phyloP scores from a whole-genome alignment of 1,139 yeast genomes.

The Debaryomycetaceae sp. region DNA sequence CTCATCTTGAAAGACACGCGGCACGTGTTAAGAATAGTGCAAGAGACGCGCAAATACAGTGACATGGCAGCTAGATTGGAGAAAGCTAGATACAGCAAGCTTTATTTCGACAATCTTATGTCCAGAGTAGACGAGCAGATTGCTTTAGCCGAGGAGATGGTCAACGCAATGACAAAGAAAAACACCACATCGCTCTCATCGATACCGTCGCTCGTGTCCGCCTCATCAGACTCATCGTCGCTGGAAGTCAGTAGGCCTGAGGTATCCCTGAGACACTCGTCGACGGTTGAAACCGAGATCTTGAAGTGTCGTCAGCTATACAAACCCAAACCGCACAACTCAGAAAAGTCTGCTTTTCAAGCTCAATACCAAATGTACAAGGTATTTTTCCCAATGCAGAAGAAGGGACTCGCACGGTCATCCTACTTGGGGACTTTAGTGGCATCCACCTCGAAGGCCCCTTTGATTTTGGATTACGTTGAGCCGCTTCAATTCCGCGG shows the following conservation, averaged over 20 bases:
- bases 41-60: conserved; percentile 14
- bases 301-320: conserved; percentile 20
- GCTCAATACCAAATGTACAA: conserved; percentile 10
- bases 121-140: conserved; percentile 26
- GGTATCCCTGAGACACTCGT: no score
- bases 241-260: no score
- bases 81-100: conserved; percentile 16
- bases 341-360: conserved; percentile 1
- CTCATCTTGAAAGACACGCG: conserved; percentile 33
- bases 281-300: conserved; percentile 14
- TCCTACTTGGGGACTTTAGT: conserved; percentile 16
- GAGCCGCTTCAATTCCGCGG: conserved; percentile 7
- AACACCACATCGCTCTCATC: no score
- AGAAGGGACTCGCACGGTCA: conserved; percentile 13
- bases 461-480: conserved; percentile 17
- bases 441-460: conserved; percentile 24
- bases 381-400: conserved; percentile 13
- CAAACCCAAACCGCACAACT: conserved; percentile 10
- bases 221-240: no score
- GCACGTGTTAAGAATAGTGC: conserved; percentile 28
- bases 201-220: no score
- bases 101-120: conserved; percentile 24
- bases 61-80: conserved; percentile 9
- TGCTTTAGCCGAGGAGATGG: conserved; percentile 18
- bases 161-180: no score